phyloP scores from a whole-genome alignment of 108 stramenopile genomes.

The Skeletonema menzelii region DNA sequence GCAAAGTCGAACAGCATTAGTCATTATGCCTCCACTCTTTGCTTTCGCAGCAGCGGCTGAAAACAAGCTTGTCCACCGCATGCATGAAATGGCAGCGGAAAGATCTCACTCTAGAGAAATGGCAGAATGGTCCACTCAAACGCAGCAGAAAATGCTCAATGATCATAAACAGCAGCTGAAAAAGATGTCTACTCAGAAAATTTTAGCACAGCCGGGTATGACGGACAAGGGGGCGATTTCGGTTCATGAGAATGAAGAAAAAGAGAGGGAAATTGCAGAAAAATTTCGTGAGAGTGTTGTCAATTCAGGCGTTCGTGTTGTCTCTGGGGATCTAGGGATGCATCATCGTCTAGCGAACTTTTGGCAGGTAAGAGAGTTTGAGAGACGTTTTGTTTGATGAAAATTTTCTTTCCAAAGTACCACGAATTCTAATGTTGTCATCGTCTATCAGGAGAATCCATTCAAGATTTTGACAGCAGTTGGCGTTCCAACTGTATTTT shows the following conservation, averaged over 20 bases:
- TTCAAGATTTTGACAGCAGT: constrained; percentile 68
- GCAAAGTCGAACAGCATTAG: constrained; percentile 74
- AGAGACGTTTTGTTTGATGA: neutral
- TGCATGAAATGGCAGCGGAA: constrained; percentile 74
- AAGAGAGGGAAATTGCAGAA: constrained; percentile 24
- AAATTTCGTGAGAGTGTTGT: constrained; percentile 59
- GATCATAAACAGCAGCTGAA: constrained; percentile 33
- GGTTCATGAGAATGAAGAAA: constrained; percentile 13
- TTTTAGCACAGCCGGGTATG: constrained; percentile 34
- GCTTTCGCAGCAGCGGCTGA: constrained; percentile 68
- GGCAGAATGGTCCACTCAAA: constrained; percentile 61
- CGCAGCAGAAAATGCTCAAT: constrained; percentile 42
- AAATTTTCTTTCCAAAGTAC: neutral
- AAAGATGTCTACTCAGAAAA: constrained; percentile 42
- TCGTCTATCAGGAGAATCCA: constrained; percentile 57
- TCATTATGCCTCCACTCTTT: constrained; percentile 82
- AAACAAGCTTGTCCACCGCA: constrained; percentile 58
- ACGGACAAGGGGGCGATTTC: constrained; percentile 1
- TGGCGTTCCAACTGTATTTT: constrained; percentile 69
- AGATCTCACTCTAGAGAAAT: constrained; percentile 62
- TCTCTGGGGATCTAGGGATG: constrained; percentile 52
- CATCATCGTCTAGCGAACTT: constrained; percentile 78
- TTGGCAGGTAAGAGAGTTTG: constrained; percentile 32
- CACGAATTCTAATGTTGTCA: neutral
- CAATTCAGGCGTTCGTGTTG: constrained; percentile 69